Percentiles rank a stretch among this genome's conserved stretches.
These are phyloP conservation scores for Podospora bellae-mahoneyi DNA, from an alignment of 495 filamentous ascomycete species.

Conservation along the genomic window DNA sequence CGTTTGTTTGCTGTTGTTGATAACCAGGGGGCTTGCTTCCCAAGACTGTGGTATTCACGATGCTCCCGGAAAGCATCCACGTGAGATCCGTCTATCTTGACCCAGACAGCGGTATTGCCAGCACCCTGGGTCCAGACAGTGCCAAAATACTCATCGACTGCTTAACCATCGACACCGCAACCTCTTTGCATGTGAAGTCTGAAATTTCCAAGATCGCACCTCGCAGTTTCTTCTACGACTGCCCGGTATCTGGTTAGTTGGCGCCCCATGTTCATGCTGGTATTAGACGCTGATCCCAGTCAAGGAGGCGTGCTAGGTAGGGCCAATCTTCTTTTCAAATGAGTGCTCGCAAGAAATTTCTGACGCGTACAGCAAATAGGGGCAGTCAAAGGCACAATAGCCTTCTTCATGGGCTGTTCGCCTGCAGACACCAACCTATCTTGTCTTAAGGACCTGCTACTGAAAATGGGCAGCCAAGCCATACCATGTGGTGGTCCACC, in stretches of 20 bases:
- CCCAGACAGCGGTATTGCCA: constrained; percentile 32
- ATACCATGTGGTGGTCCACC: constrained; percentile 52
- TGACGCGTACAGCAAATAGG: constrained; percentile 24
- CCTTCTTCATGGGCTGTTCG: constrained; percentile 37
- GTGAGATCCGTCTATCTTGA: constrained; percentile 39
- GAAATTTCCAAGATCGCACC: constrained; percentile 26
- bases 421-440: constrained; percentile 15
- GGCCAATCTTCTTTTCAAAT: too few species aligned
- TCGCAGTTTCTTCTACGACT: constrained; percentile 30
- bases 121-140: constrained; percentile 10
- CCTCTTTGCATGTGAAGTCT: constrained; percentile 22
- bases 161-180: constrained; percentile 43
- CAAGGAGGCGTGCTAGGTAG: too few species aligned
- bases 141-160: constrained; percentile 39
- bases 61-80: constrained; percentile 39
- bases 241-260: constrained; percentile 24
- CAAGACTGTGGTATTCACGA: constrained; percentile 38
- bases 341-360: too few species aligned
- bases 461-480: constrained; percentile 47
- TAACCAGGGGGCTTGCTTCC: not conserved
- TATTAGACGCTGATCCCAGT: too few species aligned
- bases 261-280: too few species aligned
- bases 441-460: constrained; percentile 29
- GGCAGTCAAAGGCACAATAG: constrained; percentile 43
- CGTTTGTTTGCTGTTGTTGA: not conserved